A percentile compares a stretch with the other conserved stretches of the same genome.
Evolutionary conservation across 2,329 filamentous ascomycete species (phyloP).

Genomic region (Nigrospora osmanthi): DNA sequence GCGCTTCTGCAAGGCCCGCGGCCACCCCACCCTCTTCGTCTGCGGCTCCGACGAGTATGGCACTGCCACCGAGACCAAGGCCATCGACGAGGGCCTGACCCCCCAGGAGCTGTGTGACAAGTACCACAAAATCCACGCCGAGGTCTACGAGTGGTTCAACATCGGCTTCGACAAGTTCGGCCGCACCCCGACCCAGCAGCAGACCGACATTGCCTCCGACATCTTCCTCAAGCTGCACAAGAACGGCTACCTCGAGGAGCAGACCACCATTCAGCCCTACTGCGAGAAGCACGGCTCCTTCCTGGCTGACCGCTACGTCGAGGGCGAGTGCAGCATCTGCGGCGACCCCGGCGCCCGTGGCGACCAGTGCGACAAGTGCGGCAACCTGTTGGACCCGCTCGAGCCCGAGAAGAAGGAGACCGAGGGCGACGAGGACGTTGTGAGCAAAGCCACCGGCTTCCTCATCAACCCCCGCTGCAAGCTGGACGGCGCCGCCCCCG

Average conservation of each 20-base stretch:
- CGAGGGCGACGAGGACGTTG: too few species aligned
- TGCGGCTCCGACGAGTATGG: slow-evolving; percentile 94
- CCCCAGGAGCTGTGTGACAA: slow-evolving; percentile 84
- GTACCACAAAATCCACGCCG: slow-evolving; percentile 83
- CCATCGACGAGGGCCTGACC: slow-evolving; percentile 76
- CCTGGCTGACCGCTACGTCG: slow-evolving; percentile 79
- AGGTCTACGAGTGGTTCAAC: slow-evolving; percentile 93
- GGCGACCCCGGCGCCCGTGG: slow-evolving; percentile 56
- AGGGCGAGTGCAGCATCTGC: slow-evolving; percentile 71
- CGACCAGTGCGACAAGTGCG: slow-evolving; percentile 24
- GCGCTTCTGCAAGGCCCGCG: slow-evolving; percentile 72
- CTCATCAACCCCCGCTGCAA: slow-evolving; percentile 86
- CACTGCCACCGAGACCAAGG: slow-evolving; percentile 92
- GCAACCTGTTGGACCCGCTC: slow-evolving; percentile 27
- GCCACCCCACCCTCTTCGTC: slow-evolving; percentile 72
- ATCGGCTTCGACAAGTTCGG: slow-evolving; percentile 94
- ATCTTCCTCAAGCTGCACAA: slow-evolving; percentile 84
- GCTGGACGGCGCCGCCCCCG: slow-evolving; percentile 74
- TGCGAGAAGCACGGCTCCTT: slow-evolving; percentile 72
- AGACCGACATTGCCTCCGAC: slow-evolving; percentile 86
- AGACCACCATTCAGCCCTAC: slow-evolving; percentile 82
- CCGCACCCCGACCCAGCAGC: slow-evolving; percentile 78
- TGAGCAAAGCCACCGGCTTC: too few species aligned
- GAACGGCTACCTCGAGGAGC: slow-evolving; percentile 82
- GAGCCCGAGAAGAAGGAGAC: slow-evolving; percentile 7